Evolutionary conservation across 305 asterid species (phyloP).

Genomic region (Fraxinus dipetala): DNA sequence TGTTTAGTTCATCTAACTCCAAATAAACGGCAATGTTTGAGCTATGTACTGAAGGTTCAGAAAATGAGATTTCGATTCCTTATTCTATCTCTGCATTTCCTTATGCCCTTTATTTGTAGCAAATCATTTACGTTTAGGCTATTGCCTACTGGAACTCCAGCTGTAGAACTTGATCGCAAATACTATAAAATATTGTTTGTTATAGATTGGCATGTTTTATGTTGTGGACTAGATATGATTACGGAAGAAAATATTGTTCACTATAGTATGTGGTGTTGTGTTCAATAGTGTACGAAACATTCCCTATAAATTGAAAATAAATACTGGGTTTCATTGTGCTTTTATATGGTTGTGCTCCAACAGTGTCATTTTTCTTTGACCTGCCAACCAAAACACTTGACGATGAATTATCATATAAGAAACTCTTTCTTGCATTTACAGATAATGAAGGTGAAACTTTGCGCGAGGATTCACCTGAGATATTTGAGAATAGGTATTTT

Average conservation of each 20-base stretch:
- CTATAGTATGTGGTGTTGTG: not conserved
- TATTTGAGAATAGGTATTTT: constrained; percentile 57
- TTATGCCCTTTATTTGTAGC: not conserved
- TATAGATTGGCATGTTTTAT: not conserved
- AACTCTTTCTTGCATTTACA: constrained; percentile 23
- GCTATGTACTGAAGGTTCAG: not conserved
- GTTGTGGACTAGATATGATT: not conserved
- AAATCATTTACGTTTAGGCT: not conserved
- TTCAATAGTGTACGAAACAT: not conserved
- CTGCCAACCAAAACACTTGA: not conserved
- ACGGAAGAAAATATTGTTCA: not conserved
- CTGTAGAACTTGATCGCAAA: not conserved
- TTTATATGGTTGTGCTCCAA: not conserved
- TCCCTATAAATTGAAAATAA: not conserved
- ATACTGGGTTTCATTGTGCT: not conserved
- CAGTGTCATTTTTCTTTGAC: not conserved
- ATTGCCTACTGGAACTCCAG: not conserved
- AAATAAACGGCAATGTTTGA: not conserved
- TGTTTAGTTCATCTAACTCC: not conserved
- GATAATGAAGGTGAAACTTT: constrained; percentile 66
- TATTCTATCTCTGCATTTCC: not conserved
- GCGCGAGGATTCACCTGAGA: constrained; percentile 49
- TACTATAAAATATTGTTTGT: not conserved
- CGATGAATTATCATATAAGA: not conserved
- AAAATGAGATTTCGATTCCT: not conserved